Evolutionary conservation across 2,329 filamentous ascomycete genomes (phyloP).

Genomic region (Hortaea sp.): DNA sequence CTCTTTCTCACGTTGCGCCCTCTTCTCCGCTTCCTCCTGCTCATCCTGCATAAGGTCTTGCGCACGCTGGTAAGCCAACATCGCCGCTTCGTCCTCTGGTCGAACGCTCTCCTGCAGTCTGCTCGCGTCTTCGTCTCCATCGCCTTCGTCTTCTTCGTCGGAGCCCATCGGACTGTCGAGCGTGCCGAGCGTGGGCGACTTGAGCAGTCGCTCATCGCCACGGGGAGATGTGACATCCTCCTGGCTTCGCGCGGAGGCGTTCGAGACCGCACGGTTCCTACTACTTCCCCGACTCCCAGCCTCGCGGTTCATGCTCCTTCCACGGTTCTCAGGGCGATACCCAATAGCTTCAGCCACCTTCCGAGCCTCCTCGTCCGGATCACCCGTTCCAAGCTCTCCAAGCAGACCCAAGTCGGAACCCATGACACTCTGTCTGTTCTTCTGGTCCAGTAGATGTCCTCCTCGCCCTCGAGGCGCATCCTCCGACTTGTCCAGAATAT

Average conservation of each 20-base stretch:
- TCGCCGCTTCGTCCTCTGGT: constrained; percentile 25
- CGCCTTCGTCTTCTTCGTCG: constrained; percentile 15
- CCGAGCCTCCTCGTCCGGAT: constrained; percentile 26
- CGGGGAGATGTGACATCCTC: constrained; percentile 11
- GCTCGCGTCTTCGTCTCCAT: constrained; percentile 14
- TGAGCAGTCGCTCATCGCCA: constrained; percentile 16
- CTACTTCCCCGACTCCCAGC: constrained; percentile 14
- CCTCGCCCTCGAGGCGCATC: constrained; percentile 32
- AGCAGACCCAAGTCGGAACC: constrained; percentile 27
- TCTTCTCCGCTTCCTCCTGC: constrained; percentile 20
- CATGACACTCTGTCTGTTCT: constrained; percentile 37
- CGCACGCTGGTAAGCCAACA: constrained; percentile 24
- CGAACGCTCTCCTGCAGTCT: constrained; percentile 10
- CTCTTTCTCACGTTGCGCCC: constrained; percentile 15
- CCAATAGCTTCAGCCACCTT: constrained; percentile 32
- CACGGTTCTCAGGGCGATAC: constrained; percentile 11
- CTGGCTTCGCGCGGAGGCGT: constrained; percentile 15
- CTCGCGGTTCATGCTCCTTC: constrained; percentile 2
- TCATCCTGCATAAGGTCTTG: constrained; percentile 23
- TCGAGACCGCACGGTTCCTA: constrained; percentile 30
- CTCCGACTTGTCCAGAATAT: constrained; percentile 59
- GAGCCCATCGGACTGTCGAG: constrained; percentile 18
- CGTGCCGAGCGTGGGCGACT: constrained; percentile 22
- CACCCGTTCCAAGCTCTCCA: constrained; percentile 18
- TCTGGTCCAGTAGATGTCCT: constrained; percentile 43